Percentiles rank a stretch among this genome's conserved stretches.
Evolutionary conservation across 2,329 filamentous ascomycete species (phyloP).

Genomic region (Aspergillus phoenicis): DNA sequence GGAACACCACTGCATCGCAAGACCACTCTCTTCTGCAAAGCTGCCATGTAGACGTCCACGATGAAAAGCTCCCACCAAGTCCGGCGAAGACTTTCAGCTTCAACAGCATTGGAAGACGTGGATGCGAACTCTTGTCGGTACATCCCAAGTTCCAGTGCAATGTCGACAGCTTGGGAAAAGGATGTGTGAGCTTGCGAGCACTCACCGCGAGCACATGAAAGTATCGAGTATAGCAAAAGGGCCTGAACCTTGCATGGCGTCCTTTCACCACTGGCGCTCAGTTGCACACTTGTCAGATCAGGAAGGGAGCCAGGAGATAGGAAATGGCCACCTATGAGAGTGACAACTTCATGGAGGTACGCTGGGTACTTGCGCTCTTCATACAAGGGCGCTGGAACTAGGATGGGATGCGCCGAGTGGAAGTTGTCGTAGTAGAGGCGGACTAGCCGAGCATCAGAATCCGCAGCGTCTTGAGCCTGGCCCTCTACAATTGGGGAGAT

Average conservation of each 20-base stretch:
- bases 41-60: constrained; percentile 77
- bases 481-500: constrained; percentile 17
- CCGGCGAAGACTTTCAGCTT: constrained; percentile 80
- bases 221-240: constrained; percentile 40
- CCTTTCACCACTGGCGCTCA: constrained; percentile 16
- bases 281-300: constrained; percentile 14
- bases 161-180: constrained; percentile 65
- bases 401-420: constrained; percentile 56
- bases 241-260: constrained; percentile 43
- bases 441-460: constrained; percentile 40
- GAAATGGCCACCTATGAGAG: constrained; percentile 57
- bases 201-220: constrained; percentile 39
- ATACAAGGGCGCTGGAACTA: constrained; percentile 50
- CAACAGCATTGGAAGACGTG: constrained; percentile 40
- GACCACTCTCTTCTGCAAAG: constrained; percentile 51
- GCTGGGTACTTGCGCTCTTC: constrained; percentile 45
- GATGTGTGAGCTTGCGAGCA: constrained; percentile 34
- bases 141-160: constrained; percentile 75
- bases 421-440: constrained; percentile 58
- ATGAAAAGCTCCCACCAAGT: constrained; percentile 87
- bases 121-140: constrained; percentile 64
- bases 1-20: constrained; percentile 71
- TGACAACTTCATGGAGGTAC: constrained; percentile 53
- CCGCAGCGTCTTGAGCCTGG: constrained; percentile 22
- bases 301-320: constrained; percentile 30